Conservation (phyloP, 345 rosid species). For the Limnanthes douglasii region DNA sequence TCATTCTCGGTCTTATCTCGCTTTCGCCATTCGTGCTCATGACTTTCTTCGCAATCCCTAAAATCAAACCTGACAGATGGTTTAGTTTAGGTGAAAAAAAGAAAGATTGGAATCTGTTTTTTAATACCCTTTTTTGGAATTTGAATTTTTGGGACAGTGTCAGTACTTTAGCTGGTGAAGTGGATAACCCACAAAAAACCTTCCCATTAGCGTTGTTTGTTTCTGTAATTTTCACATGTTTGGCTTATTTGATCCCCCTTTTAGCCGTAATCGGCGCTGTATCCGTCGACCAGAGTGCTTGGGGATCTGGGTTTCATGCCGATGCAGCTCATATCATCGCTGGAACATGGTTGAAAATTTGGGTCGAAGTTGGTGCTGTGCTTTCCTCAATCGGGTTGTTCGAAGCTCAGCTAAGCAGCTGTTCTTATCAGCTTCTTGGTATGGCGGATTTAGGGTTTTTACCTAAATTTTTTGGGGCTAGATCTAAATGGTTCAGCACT, state of each 20-base stretch:
- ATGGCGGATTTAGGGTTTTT: slow-evolving; percentile 63
- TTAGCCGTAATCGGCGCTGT: slow-evolving; percentile 70
- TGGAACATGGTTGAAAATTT: slow-evolving; percentile 64
- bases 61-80: slow-evolving; percentile 58
- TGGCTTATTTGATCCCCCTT: slow-evolving; percentile 66
- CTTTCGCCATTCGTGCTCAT: slow-evolving; percentile 59
- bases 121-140: slow-evolving; percentile 93
- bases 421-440: slow-evolving; percentile 60
- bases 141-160: slow-evolving; percentile 87
- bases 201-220: slow-evolving; percentile 49
- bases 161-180: slow-evolving; percentile 83
- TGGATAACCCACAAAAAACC: slow-evolving; percentile 48
- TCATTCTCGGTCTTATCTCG: slow-evolving; percentile 51
- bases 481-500: slow-evolving; percentile 57
- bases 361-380: slow-evolving; percentile 65
- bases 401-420: slow-evolving; percentile 74
- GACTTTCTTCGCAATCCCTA: slow-evolving; percentile 56
- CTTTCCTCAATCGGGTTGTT: slow-evolving; percentile 57
- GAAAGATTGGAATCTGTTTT: slow-evolving; percentile 62
- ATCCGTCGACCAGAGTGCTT: slow-evolving; percentile 32
- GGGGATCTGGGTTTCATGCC: slow-evolving; percentile 70
- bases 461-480: slow-evolving; percentile 27
- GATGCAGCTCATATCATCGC: slow-evolving; percentile 57
- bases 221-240: slow-evolving; percentile 66
- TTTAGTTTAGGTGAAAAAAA: slow-evolving; percentile 41